A percentile compares a stretch with the other conserved stretches of the same genome.
phyloP scores from a whole-genome alignment of 139 green algal species.

The Choricystis sp. region DNA sequence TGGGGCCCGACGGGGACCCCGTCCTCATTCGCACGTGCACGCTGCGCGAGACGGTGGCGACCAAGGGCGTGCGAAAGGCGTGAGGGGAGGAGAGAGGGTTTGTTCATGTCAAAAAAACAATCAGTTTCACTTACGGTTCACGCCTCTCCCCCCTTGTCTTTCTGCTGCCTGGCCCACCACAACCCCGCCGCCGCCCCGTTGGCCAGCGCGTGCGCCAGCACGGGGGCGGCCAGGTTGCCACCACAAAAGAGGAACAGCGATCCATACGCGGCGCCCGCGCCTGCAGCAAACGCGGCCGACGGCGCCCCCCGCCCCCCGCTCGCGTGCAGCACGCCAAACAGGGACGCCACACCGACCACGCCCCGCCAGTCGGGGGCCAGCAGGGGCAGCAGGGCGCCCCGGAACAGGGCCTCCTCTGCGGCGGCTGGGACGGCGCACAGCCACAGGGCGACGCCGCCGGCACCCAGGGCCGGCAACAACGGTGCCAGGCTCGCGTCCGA shows the following conservation, averaged over 20 bases:
- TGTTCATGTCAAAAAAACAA: neutral
- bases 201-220: constrained; percentile 29
- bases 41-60: constrained; percentile 48
- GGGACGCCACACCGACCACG: constrained; percentile 22
- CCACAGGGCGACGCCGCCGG: constrained; percentile 1
- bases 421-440: constrained; percentile 25
- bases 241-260: constrained; percentile 33
- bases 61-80: neutral
- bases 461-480: constrained; percentile 4
- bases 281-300: constrained; percentile 44
- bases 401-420: constrained; percentile 51
- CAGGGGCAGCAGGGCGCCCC: constrained; percentile 41
- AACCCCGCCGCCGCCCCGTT: constrained; percentile 42
- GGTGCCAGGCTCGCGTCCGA: constrained; percentile 33
- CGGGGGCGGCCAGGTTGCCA: constrained; percentile 13
- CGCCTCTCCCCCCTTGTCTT: neutral
- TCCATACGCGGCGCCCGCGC: constrained; percentile 43
- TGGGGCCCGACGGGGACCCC: constrained; percentile 18
- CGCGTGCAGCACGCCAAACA: constrained; percentile 51
- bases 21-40: constrained; percentile 89
- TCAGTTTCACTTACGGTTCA: neutral
- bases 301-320: constrained; percentile 37
- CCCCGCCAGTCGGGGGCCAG: constrained; percentile 39
- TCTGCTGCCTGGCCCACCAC: constrained; percentile 15
- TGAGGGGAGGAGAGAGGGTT: neutral